Percentiles rank a stretch among this genome's conserved stretches.
Conservation (phyloP, 306 rosid species). For the Begonia fuchsioides region DNA sequence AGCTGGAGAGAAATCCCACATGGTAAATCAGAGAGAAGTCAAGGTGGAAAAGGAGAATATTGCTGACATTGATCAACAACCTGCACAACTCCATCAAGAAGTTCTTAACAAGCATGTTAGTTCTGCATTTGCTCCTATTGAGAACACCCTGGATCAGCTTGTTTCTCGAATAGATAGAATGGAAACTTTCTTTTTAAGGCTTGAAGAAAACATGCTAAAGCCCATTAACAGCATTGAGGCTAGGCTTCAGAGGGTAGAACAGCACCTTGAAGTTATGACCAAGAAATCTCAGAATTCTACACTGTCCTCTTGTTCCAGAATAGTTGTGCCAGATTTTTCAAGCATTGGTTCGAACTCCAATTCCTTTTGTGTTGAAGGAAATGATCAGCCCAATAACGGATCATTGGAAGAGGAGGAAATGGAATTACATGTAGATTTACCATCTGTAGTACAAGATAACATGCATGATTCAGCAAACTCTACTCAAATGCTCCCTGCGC, state of each 20-base stretch:
- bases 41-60: constrained; percentile 23
- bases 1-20: constrained; percentile 18
- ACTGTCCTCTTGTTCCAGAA: constrained; percentile 26
- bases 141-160: constrained; percentile 39
- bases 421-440: constrained; percentile 17
- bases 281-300: constrained; percentile 31
- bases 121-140: constrained; percentile 19
- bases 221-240: constrained; percentile 70
- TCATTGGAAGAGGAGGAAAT: constrained; percentile 20
- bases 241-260: constrained; percentile 78
- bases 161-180: constrained; percentile 58
- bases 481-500: constrained; percentile 40
- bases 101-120: constrained; percentile 19
- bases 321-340: constrained; percentile 47
- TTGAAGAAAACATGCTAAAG: constrained; percentile 71
- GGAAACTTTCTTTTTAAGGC: constrained; percentile 54
- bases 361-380: constrained; percentile 26
- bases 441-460: constrained; percentile 16
- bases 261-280: constrained; percentile 54
- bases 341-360: constrained; percentile 33
- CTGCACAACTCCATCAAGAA: constrained; percentile 12
- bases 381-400: constrained; percentile 16
- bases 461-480: constrained; percentile 21
- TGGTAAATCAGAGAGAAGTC: constrained; percentile 16
- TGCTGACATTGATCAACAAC: constrained; percentile 19